These are phyloP conservation scores for Aristolochia californica DNA, from an alignment of 164 flowering plant genomes.

Conservation along the genomic window DNA sequence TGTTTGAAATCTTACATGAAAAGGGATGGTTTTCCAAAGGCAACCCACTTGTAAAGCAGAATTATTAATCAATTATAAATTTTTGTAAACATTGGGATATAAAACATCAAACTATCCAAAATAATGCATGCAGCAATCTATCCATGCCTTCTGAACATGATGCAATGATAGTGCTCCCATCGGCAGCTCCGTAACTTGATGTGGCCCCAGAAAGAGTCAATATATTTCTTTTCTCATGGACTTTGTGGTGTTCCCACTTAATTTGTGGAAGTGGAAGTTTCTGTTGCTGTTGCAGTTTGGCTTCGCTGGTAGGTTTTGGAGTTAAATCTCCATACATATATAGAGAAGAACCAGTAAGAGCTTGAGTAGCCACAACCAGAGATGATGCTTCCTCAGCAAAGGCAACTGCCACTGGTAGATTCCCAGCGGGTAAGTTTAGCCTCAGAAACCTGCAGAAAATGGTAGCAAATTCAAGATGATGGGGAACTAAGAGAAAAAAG, in stretches of 20 bases:
- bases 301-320: conserved; percentile 31
- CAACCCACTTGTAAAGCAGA: no score
- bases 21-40: no score
- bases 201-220: conserved; percentile 55
- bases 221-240: conserved; percentile 59
- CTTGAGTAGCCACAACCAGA: conserved; percentile 71
- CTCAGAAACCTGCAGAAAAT: conserved; percentile 55
- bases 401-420: conserved; percentile 71
- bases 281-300: conserved; percentile 37
- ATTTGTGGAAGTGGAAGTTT: conserved; percentile 86
- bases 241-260: conserved; percentile 90
- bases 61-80: no score
- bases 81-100: no score
- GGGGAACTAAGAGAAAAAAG: background rate
- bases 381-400: conserved; percentile 72
- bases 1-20: no score
- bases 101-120: no score
- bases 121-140: no score
- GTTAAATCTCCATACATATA: conserved; percentile 79
- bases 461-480: background rate
- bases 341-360: conserved; percentile 62
- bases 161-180: conserved; percentile 77
- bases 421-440: conserved; percentile 81
- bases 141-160: conserved; percentile 91
- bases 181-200: conserved; percentile 83